These are phyloP conservation scores for Ananas comosus DNA, from an alignment of 176 grass and related monocot genomes.

Conservation along the genomic window DNA sequence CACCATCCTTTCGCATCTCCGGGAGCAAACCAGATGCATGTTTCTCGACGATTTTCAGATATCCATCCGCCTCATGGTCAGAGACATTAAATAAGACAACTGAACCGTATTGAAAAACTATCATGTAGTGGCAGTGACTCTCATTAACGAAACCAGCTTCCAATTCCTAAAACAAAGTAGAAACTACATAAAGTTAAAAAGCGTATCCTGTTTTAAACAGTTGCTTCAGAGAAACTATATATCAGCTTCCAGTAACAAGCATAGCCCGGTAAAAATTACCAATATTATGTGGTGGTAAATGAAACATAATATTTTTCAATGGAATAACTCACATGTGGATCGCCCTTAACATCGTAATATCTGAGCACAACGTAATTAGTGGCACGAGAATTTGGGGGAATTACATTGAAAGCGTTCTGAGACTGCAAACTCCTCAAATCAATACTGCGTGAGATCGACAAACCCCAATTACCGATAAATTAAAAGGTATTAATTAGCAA, in stretches of 20 bases:
- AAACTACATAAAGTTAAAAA: conserved; percentile 1
- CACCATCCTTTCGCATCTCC: conserved; percentile 99
- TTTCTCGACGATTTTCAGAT: conserved; percentile 89
- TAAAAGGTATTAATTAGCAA: neutral
- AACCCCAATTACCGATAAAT: neutral
- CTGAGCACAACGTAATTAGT: conserved; percentile 84
- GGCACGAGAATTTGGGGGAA: conserved; percentile 73
- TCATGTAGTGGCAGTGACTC: conserved; percentile 87
- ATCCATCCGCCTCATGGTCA: conserved; percentile 94
- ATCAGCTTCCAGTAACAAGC: no score
- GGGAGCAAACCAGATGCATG: conserved; percentile 83
- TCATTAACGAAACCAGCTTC: conserved; percentile 79
- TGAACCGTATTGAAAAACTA: conserved; percentile 95
- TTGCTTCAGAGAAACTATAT: no score
- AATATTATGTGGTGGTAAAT: no score
- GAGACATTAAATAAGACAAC: conserved; percentile 94
- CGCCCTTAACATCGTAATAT: conserved; percentile 89
- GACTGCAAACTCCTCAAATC: conserved; percentile 80
- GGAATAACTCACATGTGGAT: conserved; percentile 40
- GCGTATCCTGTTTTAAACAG: no score
- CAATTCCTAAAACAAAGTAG: conserved; percentile 42
- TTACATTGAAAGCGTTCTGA: conserved; percentile 92
- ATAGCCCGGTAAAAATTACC: no score
- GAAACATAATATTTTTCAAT: no score
- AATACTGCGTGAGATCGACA: conserved; percentile 45